Base-by-base conservation (phyloP, 1,284 basidiomycete genomes). In the Cerioporus squamosus region DNA sequence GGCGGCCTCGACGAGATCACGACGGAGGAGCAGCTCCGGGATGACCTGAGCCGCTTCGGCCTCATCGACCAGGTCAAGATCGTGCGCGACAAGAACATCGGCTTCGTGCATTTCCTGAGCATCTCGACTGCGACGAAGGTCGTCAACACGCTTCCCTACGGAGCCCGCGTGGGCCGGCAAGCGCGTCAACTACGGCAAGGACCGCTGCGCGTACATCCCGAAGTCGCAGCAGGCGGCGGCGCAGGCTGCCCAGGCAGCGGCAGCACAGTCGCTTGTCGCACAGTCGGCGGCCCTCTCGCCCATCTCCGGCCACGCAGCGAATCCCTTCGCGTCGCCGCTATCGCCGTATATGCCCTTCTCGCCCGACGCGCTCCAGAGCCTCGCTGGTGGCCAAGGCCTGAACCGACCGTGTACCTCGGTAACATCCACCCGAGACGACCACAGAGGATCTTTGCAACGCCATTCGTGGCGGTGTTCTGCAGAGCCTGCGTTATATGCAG, bases 51-150 rank as follows among this genome's bases (percentile, higher is more conserved):
- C 68, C 82, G 91, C 42, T 98, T 95, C 69, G 95, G 95, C n/a
- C 81, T 95, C 44, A 97, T 98, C 70, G 95, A 98, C 76, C 95
- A 97, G 74, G 94, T 98, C 72, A 98, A 98, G 84, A 97, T 97
- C 70, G 95, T 97, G 42, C 80, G 94, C 61, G 95, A 98, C 80
- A 97, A 97, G 83, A 95, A 96, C 70, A 97, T 97, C 64, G 95
- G 94, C 7, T 98, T 98, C 72, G 93, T 98, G 40, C 95, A 98
- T 76, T 98, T 97, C 81, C 79, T 97, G 68, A 94, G 91, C 74
- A 97, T 98, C 72, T 85, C 90, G 14, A 87, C 91, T 40, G 95
- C 95, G 31, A 96, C 91, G 66, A 97, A 97, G 89, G 93, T 95
- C 45, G 95, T 97, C 45, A 90, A 91, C 67, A 91, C 91, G 6